A percentile compares a stretch with the other conserved stretches of the same genome.
These are phyloP conservation scores for Trichoderma afroharzianum DNA, from an alignment of 2,329 filamentous ascomycete genomes.

Conservation along the genomic window DNA sequence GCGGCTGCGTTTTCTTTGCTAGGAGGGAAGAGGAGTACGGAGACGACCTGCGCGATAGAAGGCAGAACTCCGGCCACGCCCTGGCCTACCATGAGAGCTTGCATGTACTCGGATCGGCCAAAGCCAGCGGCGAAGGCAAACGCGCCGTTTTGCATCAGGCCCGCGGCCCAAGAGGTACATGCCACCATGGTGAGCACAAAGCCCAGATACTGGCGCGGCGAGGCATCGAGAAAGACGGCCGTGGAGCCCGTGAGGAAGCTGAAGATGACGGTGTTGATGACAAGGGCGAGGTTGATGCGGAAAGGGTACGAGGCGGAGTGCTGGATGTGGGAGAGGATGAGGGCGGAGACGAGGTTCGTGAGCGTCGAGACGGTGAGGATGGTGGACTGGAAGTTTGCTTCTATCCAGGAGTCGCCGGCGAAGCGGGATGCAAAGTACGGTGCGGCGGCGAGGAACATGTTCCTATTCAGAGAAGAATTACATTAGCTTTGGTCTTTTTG, in stretches of 20 bases:
- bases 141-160: slow-evolving; percentile 86
- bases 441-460: slow-evolving; percentile 95
- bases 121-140: slow-evolving; percentile 90
- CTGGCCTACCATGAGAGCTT: slow-evolving; percentile 94
- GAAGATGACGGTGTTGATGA: slow-evolving; percentile 76
- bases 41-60: slow-evolving; percentile 78
- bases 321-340: slow-evolving; percentile 77
- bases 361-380: slow-evolving; percentile 84
- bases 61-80: slow-evolving; percentile 88
- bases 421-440: slow-evolving; percentile 91
- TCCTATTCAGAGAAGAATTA: slow-evolving; percentile 55
- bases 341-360: slow-evolving; percentile 73
- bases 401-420: slow-evolving; percentile 63
- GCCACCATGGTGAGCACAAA: slow-evolving; percentile 84
- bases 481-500: background rate
- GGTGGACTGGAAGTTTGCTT: slow-evolving; percentile 81
- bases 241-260: slow-evolving; percentile 78
- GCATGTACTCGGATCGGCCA: slow-evolving; percentile 81
- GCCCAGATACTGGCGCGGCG: slow-evolving; percentile 66
- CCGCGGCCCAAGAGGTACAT: slow-evolving; percentile 73
- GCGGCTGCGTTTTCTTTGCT: slow-evolving; percentile 25
- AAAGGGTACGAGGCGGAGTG: slow-evolving; percentile 79
- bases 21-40: slow-evolving; percentile 61
- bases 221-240: slow-evolving; percentile 57
- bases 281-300: slow-evolving; percentile 73